These are phyloP conservation scores for Solanum ossicruentum DNA, from an alignment of 257 asterid species.

Conservation along the genomic window DNA sequence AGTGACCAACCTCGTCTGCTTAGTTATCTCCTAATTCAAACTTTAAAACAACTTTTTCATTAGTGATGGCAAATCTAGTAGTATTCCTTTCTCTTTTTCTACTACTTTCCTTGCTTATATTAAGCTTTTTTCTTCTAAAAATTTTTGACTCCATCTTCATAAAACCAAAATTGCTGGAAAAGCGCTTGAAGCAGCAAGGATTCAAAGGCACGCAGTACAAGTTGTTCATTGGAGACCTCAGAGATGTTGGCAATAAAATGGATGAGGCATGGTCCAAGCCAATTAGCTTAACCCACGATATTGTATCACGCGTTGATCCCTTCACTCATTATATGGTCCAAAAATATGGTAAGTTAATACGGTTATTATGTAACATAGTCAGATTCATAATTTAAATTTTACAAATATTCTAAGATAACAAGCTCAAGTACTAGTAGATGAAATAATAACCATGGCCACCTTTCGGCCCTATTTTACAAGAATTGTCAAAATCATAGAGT, in stretches of 20 bases:
- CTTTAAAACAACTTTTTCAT: neutral
- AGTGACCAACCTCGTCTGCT: neutral
- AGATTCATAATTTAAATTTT: neutral
- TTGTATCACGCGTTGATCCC: conserved; percentile 34
- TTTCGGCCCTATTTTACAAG: no score
- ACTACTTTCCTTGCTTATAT: conserved; percentile 1
- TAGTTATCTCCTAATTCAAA: neutral
- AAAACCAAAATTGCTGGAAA: conserved; percentile 36
- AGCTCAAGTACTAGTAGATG: neutral
- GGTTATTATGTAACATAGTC: neutral
- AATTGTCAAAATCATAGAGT: no score
- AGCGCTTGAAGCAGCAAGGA: conserved; percentile 27
- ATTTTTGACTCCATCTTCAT: conserved; percentile 17
- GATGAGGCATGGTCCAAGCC: conserved; percentile 44
- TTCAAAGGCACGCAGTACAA: conserved; percentile 34
- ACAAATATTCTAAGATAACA: neutral
- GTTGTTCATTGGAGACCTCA: conserved; percentile 28
- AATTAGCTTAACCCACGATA: conserved; percentile 30
- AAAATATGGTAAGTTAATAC: conserved; percentile 22
- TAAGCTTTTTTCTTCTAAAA: conserved; percentile 10
- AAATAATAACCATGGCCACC: no score
- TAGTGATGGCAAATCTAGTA: conserved; percentile 15
- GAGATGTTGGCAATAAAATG: conserved; percentile 18
- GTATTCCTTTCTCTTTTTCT: conserved; percentile 3
- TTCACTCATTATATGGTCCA: conserved; percentile 22